Evolutionary conservation across 73 alveolate species (phyloP).

Genomic region (Breviolum minutum): DNA sequence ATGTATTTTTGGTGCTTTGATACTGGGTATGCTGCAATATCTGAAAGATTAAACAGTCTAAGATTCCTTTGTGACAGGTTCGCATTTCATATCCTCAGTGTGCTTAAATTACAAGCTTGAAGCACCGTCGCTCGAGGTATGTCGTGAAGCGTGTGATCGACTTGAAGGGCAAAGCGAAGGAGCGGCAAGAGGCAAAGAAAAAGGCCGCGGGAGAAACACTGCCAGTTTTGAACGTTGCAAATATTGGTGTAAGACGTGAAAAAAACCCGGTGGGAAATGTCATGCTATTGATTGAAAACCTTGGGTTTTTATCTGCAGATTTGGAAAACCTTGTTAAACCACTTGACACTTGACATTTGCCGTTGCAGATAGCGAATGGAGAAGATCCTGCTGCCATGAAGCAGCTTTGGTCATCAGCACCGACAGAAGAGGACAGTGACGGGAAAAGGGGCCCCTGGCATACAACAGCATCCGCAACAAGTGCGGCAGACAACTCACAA

Average conservation of each 20-base stretch:
- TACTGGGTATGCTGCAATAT: too few species aligned
- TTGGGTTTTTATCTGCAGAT: neutral
- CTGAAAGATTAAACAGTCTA: too few species aligned
- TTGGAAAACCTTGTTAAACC: too few species aligned
- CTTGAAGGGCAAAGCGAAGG: slow-evolving; percentile 45
- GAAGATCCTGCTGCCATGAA: slow-evolving; percentile 18
- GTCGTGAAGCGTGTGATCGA: slow-evolving; percentile 41
- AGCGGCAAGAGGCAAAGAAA: slow-evolving; percentile 30
- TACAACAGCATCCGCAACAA: too few species aligned
- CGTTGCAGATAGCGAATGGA: slow-evolving; percentile 21
- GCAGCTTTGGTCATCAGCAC: slow-evolving; percentile 14
- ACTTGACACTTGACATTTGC: neutral
- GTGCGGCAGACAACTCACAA: neutral
- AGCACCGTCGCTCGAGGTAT: slow-evolving; percentile 2
- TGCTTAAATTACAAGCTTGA: neutral
- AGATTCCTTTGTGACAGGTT: too few species aligned
- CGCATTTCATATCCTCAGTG: too few species aligned
- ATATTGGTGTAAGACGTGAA: too few species aligned
- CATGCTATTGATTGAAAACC: neutral
- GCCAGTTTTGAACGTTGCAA: neutral
- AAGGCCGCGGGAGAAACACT: neutral
- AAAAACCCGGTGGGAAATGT: too few species aligned
- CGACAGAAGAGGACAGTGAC: neutral
- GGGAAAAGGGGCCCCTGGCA: too few species aligned
- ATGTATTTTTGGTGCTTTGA: too few species aligned